These are phyloP conservation scores for Candida nonsorbophila DNA, from an alignment of 805 yeast genomes.

Conservation along the genomic window DNA sequence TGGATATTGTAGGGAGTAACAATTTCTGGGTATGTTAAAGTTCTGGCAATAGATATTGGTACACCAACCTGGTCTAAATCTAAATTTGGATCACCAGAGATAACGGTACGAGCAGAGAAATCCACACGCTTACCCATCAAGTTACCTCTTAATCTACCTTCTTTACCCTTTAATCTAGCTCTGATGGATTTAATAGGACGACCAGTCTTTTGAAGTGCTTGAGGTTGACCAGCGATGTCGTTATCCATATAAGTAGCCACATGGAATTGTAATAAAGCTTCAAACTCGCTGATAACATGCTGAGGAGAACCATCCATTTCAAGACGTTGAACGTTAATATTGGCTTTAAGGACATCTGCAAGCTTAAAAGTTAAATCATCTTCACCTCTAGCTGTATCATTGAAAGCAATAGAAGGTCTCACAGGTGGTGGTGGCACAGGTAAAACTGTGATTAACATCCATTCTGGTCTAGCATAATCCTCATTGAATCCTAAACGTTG, in stretches of 20 bases:
- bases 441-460: slow-evolving; percentile 95
- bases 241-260: slow-evolving; percentile 99
- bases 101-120: slow-evolving; percentile 97
- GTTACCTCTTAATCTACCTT: slow-evolving; percentile 97
- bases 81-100: slow-evolving; percentile 97
- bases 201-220: slow-evolving; percentile 96
- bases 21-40: slow-evolving; percentile 92
- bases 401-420: slow-evolving; percentile 96
- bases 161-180: slow-evolving; percentile 99
- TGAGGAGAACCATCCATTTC: slow-evolving; percentile 99
- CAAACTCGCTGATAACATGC: slow-evolving; percentile 95
- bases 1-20: slow-evolving; percentile 98
- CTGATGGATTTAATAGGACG: slow-evolving; percentile 97
- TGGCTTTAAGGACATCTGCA: slow-evolving; percentile 95
- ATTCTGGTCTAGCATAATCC: slow-evolving; percentile 97
- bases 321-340: slow-evolving; percentile 92
- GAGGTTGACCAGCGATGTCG: slow-evolving; percentile 99
- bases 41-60: slow-evolving; percentile 93
- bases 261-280: slow-evolving; percentile 90
- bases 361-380: slow-evolving; percentile 97
- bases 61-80: slow-evolving; percentile 99
- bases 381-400: slow-evolving; percentile 97
- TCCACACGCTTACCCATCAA: slow-evolving; percentile 99
- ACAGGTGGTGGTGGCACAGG: slow-evolving; percentile 99
- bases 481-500: slow-evolving; percentile 81